These are phyloP conservation scores for Neurospora sp. DNA, from an alignment of 495 filamentous ascomycete species.

Conservation along the genomic window DNA sequence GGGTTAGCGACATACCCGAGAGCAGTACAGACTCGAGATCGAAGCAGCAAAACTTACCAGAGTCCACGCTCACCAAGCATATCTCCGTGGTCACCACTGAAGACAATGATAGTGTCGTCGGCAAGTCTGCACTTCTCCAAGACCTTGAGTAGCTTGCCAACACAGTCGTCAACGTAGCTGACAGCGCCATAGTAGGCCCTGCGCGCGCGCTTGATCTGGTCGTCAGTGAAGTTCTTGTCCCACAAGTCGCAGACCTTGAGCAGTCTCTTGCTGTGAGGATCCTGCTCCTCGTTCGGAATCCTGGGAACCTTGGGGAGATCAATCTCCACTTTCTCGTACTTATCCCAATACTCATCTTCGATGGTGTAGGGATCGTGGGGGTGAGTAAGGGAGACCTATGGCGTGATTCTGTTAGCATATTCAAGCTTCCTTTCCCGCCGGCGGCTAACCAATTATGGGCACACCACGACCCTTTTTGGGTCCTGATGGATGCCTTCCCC, in stretches of 20 bases:
- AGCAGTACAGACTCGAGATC: neutral
- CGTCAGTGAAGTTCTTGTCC: constrained; percentile 65
- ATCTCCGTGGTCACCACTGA: constrained; percentile 84
- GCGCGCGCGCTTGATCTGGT: constrained; percentile 67
- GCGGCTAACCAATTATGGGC: constrained; percentile 2
- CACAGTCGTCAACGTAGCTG: constrained; percentile 79
- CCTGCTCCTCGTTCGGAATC: constrained; percentile 68
- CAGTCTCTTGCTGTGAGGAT: constrained; percentile 71
- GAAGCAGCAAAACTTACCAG: constrained; percentile 38
- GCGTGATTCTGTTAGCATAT: neutral
- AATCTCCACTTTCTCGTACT: constrained; percentile 81
- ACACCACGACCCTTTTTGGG: neutral
- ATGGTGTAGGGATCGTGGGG: constrained; percentile 91
- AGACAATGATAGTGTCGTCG: constrained; percentile 76
- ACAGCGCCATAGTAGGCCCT: constrained; percentile 83
- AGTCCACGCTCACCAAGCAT: constrained; percentile 84
- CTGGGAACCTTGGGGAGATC: constrained; percentile 55
- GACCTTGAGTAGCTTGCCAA: constrained; percentile 65
- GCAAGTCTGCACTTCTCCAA: constrained; percentile 65
- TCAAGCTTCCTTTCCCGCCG: neutral
- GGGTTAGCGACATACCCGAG: neutral
- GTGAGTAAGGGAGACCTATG: constrained; percentile 71
- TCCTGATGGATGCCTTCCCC: neutral
- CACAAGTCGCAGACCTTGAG: constrained; percentile 72
- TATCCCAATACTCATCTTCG: constrained; percentile 77